These are phyloP conservation scores for Plectosphaerella cucumerina DNA, from an alignment of 2,329 filamentous ascomycete species.

Conservation along the genomic window DNA sequence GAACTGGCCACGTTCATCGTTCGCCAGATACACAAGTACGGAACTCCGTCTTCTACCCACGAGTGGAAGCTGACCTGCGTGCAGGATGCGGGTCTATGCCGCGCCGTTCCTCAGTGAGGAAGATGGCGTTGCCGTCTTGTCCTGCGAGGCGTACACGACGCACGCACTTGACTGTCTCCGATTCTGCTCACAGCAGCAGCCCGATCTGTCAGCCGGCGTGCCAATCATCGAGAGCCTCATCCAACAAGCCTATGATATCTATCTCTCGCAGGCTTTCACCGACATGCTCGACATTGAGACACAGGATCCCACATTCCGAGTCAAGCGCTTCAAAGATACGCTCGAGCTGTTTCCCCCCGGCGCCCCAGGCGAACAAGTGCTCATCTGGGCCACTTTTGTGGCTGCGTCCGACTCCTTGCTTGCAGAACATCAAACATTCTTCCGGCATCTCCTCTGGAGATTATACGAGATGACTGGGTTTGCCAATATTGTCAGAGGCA, in stretches of 20 bases:
- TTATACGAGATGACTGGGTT: conserved; percentile 19
- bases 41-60: conserved; percentile 3
- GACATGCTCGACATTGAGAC: no score
- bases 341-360: conserved; percentile 13
- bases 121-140: background rate
- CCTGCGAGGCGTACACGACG: background rate
- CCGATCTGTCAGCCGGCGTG: background rate
- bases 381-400: conserved; percentile 22
- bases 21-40: conserved; percentile 20
- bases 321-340: conserved; percentile 18
- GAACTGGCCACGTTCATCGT: conserved; percentile 16
- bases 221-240: conserved; percentile 8
- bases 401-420: conserved; percentile 19
- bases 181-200: conserved; percentile 1
- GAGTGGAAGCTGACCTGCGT: background rate
- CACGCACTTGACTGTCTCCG: background rate
- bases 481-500: conserved; percentile 15
- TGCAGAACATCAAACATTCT: conserved; percentile 19
- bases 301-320: conserved; percentile 11
- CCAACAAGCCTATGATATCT: conserved; percentile 9
- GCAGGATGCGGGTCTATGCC: conserved; percentile 5
- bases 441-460: conserved; percentile 10
- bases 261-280: background rate
- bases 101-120: conserved; percentile 5
- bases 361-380: conserved; percentile 17